Conservation (phyloP, 129 eudicot species). For the Apium graveolens region DNA sequence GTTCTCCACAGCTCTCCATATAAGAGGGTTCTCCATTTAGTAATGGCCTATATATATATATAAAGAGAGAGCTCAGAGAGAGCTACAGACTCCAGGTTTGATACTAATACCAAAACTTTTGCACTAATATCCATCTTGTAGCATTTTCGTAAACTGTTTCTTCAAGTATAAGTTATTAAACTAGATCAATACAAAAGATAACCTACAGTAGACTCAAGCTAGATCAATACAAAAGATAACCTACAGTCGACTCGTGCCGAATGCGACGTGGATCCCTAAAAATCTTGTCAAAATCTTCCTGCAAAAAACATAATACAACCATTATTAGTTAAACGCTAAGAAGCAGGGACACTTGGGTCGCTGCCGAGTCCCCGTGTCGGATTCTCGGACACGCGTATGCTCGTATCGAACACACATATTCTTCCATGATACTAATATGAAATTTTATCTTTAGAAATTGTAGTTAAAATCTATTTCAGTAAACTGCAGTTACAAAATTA, state of each 20-base stretch:
- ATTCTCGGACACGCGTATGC: no score
- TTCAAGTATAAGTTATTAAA: not conserved
- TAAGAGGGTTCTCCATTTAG: no score
- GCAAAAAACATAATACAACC: constrained; percentile 18
- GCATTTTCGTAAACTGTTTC: not conserved
- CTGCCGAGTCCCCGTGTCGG: no score
- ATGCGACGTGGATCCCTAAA: constrained; percentile 60
- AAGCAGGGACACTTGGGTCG: no score
- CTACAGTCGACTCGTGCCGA: constrained; percentile 89
- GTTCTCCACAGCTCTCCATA: no score
- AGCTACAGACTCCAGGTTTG: not conserved
- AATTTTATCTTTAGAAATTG: no score
- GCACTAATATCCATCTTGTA: not conserved
- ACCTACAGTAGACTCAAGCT: constrained; percentile 97
- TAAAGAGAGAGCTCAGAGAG: not conserved
- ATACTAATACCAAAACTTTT: not conserved
- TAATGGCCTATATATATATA: not conserved
- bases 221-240: constrained; percentile 17
- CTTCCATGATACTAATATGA: no score
- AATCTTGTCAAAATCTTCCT: constrained; percentile 83
- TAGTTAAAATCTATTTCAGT: no score
- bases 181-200: not conserved
- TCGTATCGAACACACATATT: no score
- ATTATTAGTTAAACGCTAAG: not conserved
- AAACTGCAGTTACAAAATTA: no score